Base-by-base conservation (phyloP, 257 asterid species). In the Phtheirospermum japonicum region DNA sequence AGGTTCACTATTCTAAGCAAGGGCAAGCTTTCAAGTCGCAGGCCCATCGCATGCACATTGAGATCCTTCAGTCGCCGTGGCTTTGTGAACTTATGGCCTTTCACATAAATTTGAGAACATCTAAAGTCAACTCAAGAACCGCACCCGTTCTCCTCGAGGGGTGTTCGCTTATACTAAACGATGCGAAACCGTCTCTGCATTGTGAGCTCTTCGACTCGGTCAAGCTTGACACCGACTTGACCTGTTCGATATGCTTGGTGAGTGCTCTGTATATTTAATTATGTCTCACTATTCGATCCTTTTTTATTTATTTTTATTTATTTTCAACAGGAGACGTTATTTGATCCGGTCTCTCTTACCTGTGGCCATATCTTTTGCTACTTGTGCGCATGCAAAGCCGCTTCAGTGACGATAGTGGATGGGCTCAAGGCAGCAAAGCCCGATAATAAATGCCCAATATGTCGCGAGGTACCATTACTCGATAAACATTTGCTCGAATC, bases 31-130 rank as follows among this genome's bases (percentile, higher is more conserved):
- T 92, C 80, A 92, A 86, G 78, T 83, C 97, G 5, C 88, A 83
- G 63, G 96, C 86, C 18, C 95, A 83, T 17, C 83, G 77, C 14
- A 86, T 76, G 91, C 84, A 79, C 73, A 70, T 89, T 14, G 99
- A 92, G 90, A 80, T 92, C 71, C 99, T 92, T 17, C 99, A 92
- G 40, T 92, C 99, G 3, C 99, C 97, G 2, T 88, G 97, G 97
- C 84, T 92, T 4, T 77, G 90, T 68, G 97, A 92, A 64, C 95
- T 88, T 33, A 79, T 92, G 95, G 97, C 97, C 20, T 92, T 92
- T 54, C 97, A 84, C 71, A 71, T 92, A 40, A 92, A 86, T 59
- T 32, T 77, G 77, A 76, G 85, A 64, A 78, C 72, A 48, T 68
- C 80, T 3, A 71, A 76, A 52, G 75, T 53, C 48, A 65, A 58